These are phyloP conservation scores for Boletus eberwhitei DNA, from an alignment of 768 basidiomycete genomes.

Conservation along the genomic window DNA sequence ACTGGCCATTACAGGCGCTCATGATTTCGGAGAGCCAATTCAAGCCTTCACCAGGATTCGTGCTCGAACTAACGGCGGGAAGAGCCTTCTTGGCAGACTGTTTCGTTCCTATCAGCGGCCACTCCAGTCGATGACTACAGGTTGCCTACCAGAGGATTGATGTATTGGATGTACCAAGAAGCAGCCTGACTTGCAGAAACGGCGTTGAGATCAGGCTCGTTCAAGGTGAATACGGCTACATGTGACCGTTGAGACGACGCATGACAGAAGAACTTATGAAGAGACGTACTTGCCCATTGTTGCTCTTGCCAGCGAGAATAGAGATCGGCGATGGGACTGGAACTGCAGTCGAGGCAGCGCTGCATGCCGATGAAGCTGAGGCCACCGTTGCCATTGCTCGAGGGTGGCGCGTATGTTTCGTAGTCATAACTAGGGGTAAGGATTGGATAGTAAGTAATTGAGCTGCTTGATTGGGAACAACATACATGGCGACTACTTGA, in stretches of 20 bases:
- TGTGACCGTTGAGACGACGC: not conserved
- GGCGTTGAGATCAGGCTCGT: slow-evolving; percentile 35
- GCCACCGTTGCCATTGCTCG: slow-evolving; percentile 33
- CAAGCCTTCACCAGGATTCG: slow-evolving; percentile 29
- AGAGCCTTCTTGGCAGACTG: slow-evolving; percentile 37
- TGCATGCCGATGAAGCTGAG: slow-evolving; percentile 40
- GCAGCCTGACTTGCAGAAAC: slow-evolving; percentile 32
- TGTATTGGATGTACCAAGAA: slow-evolving; percentile 34
- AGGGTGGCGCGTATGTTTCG: slow-evolving; percentile 34
- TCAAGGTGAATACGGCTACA: slow-evolving; percentile 34
- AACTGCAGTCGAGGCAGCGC: slow-evolving; percentile 34
- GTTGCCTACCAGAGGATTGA: slow-evolving; percentile 35
- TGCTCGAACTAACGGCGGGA: slow-evolving; percentile 35
- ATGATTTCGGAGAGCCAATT: slow-evolving; percentile 36
- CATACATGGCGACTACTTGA: slow-evolving; percentile 34
- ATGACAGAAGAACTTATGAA: not conserved
- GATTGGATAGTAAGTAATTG: not conserved
- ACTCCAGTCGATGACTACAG: not conserved
- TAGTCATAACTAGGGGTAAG: slow-evolving; percentile 33
- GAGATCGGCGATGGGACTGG: slow-evolving; percentile 34
- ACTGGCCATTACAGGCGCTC: slow-evolving; percentile 31
- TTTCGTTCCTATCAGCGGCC: not conserved
- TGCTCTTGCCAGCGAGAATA: slow-evolving; percentile 30
- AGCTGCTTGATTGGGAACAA: not conserved
- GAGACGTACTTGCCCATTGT: slow-evolving; percentile 29